Base-by-base conservation (phyloP, 1,139 yeast genomes). In the Zygoascus meyerae region DNA sequence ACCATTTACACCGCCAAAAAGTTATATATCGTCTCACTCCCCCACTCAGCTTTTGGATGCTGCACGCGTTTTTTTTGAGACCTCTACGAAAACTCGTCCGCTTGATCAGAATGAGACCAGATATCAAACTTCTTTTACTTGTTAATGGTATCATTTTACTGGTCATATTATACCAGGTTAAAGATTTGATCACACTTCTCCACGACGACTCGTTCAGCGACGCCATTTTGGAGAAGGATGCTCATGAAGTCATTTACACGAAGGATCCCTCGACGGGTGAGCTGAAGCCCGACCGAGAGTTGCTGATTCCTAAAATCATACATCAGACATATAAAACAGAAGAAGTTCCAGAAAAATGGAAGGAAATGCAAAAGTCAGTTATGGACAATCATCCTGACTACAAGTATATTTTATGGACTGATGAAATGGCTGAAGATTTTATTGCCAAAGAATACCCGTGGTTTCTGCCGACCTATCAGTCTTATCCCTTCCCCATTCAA, bases 311-410 rank as follows among this genome's bases (percentile, higher is more conserved):
- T 34, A 86, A 84, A 61, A 87, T 89, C 62, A 87, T 89, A 48
- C 97, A 89, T 63, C 97, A 89, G 66, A 89, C 97, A 12, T 89
- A 89, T 68, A 89, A 86, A 65, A 83, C 85, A 26, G 75, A 70
- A 16, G 75, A 79, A 21, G 77, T 89, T 26, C 97, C 97, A 2
- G 86, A 79, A 41, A 71, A 77, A 48, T 89, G 97, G 97, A 69
- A 70, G 55, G 75, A 75, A 2, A 89, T 95, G 18, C 95, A 86
- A 62, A 75, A 79, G 60, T 77, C 78, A 17, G 86, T 95, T 64
- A 74, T 78, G 45, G 83, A 82, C 52, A 67, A 83, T 50, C 95
- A 90, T 64, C 92, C 92, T 2, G 95, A 87, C 64, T 89, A 86
- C 66, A 79, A 86, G 64, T 87, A 87, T 67, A 84, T 83, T 34